phyloP scores from a whole-genome alignment of 495 filamentous ascomycete genomes.

The Zalerion maritima region DNA sequence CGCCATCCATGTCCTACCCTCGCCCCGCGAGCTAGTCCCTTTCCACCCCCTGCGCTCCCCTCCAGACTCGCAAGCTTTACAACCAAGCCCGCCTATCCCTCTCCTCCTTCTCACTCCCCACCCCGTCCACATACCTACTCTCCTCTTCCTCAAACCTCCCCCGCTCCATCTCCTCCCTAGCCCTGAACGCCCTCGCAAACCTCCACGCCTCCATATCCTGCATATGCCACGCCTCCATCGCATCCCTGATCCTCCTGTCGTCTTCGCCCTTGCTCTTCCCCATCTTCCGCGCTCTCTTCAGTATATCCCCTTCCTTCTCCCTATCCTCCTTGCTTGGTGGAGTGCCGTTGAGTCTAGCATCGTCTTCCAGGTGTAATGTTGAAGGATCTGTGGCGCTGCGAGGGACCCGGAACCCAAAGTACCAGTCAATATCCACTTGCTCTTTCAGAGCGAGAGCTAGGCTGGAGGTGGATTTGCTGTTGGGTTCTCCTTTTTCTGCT shows the following conservation, averaged over 20 bases:
- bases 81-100: slow-evolving; percentile 13
- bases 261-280: slow-evolving; percentile 27
- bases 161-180: slow-evolving; percentile 44
- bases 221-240: slow-evolving; percentile 83
- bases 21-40: too few relatives aligned
- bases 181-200: slow-evolving; percentile 64
- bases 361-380: too few relatives aligned
- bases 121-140: slow-evolving; percentile 42
- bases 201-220: slow-evolving; percentile 89
- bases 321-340: too few relatives aligned
- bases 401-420: slow-evolving; percentile 74
- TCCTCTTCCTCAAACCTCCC: slow-evolving; percentile 59
- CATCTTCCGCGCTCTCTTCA: slow-evolving; percentile 43
- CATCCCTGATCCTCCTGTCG: slow-evolving; percentile 34
- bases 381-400: slow-evolving; percentile 31
- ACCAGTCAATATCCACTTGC: slow-evolving; percentile 77
- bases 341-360: too few relatives aligned
- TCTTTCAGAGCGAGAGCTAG: slow-evolving; percentile 31
- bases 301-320: slow-evolving; percentile 41
- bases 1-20: too few relatives aligned
- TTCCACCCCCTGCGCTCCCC: too few relatives aligned
- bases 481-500: slow-evolving; percentile 45
- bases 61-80: too few relatives aligned
- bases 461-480: too few relatives aligned
- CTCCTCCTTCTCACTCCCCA: slow-evolving; percentile 22